Evolutionary conservation across 257 asterid genomes (phyloP).

Genomic region (Petunia axillaris): DNA sequence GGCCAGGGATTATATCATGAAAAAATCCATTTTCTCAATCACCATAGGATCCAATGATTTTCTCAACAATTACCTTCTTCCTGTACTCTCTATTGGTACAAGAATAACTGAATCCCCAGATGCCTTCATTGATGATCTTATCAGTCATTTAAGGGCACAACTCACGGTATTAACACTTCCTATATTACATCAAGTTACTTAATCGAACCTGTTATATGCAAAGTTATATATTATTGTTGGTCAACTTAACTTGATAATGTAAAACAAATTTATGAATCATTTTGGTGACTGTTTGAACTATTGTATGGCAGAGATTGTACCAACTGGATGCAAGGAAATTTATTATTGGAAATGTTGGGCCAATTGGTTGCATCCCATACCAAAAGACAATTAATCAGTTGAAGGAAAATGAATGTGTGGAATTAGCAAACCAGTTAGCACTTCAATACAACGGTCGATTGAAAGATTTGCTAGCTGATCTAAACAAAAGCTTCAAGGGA

Average conservation of each 20-base stretch:
- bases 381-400: slow-evolving; percentile 79
- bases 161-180: slow-evolving; percentile 58
- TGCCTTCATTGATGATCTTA: slow-evolving; percentile 66
- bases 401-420: slow-evolving; percentile 63
- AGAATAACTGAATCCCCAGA: slow-evolving; percentile 72
- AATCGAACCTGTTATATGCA: too few relatives aligned
- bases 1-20: slow-evolving; percentile 65
- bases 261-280: neutral
- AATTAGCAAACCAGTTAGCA: slow-evolving; percentile 79
- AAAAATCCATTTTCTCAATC: slow-evolving; percentile 73
- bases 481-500: slow-evolving; percentile 63
- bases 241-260: neutral
- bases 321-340: slow-evolving; percentile 81
- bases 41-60: slow-evolving; percentile 90
- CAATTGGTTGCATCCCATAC: slow-evolving; percentile 94
- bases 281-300: neutral
- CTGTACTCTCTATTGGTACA: slow-evolving; percentile 70
- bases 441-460: slow-evolving; percentile 66
- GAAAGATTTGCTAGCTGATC: slow-evolving; percentile 61
- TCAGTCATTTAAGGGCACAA: slow-evolving; percentile 67
- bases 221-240: neutral
- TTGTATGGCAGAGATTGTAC: slow-evolving; percentile 66
- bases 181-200: too few relatives aligned
- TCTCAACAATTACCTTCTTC: slow-evolving; percentile 84
- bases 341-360: slow-evolving; percentile 83